Evolutionary conservation across 805 yeast genomes (phyloP), one percentile per base, ranked within the genome.

Genomic region (Pichia kluyveri): DNA sequence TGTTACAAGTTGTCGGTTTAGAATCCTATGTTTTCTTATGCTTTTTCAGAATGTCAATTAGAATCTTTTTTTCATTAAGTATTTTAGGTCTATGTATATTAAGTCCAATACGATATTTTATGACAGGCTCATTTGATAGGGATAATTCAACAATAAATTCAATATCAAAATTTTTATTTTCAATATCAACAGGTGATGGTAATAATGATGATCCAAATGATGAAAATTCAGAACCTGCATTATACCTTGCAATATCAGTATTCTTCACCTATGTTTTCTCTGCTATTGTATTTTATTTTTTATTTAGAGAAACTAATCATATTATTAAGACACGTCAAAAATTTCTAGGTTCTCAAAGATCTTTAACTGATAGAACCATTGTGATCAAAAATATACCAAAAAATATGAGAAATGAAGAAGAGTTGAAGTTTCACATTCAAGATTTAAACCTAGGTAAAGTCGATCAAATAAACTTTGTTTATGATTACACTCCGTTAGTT

Each of bases 281-380:
- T 2, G 60, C 63, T 2, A 63, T 77, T 10, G 76, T 76, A 28
- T 73, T 69, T 51, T 66, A 65, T 48, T 71, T 68, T 52, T 54
- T 78, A 26, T 72, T 70, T 54, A 66, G 66, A 43, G 75, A 68
- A 57, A 79, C 83, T 19, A 65, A 68, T 15, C 65, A 63, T 46
- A 75, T 79, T 34, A 69, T 79, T 43, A 69, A 69, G 51, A 72
- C 77, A 1, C 62, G 84, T 39, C 84, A 79, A 55, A 69, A 72
- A 53, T 78, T 76, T 58, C 62, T 79, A 49, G 84, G 83, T 0
- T 69, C 78, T 6, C 83, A 79, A 56, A 70, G 76, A 60, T 74
- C 82, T 17, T 66, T 79, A 43, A 77, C 82, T 2, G 84, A 79
- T 60, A 62, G 83, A 50, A 79, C 84, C 7, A 76, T 79, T 41